Conservation (phyloP, 75 land plant genomes). For the Adiantum capillusveneris region DNA sequence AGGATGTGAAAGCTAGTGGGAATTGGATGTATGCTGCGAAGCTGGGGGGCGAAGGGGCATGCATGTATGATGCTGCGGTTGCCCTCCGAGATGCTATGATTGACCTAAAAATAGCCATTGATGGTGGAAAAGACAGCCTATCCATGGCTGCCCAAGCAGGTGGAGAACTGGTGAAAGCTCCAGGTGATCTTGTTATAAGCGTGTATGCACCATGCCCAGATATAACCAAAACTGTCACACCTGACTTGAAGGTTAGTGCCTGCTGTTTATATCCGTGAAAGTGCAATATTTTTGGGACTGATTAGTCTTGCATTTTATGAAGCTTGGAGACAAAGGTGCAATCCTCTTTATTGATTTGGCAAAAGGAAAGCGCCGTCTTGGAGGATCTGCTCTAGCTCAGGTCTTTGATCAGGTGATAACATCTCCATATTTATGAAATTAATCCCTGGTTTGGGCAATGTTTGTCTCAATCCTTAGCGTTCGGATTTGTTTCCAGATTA, state of each 20-base stretch:
- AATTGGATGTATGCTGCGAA: slow-evolving; percentile 99
- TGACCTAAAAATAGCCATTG: slow-evolving; percentile 85
- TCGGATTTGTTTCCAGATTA: slow-evolving; percentile 41
- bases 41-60: slow-evolving; percentile 91
- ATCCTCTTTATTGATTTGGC: slow-evolving; percentile 79
- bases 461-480: no score
- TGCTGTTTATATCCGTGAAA: no score
- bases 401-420: slow-evolving; percentile 62
- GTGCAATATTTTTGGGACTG: no score
- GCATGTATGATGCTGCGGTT: slow-evolving; percentile 91
- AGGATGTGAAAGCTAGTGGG: slow-evolving; percentile 92
- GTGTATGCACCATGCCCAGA: slow-evolving; percentile 89
- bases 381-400: slow-evolving; percentile 90
- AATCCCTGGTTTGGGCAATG: no score
- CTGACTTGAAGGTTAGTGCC: slow-evolving; percentile 84
- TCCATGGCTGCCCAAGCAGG: slow-evolving; percentile 90
- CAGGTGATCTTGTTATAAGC: slow-evolving; percentile 89
- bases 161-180: slow-evolving; percentile 89
- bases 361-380: slow-evolving; percentile 71
- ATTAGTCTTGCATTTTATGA: no score
- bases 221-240: slow-evolving; percentile 85
- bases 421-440: no score
- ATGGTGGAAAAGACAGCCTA: slow-evolving; percentile 98
- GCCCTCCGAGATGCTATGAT: slow-evolving; percentile 87
- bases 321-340: slow-evolving; percentile 75